Evolutionary conservation across 2,329 filamentous ascomycete species (phyloP).

Genomic region (Beauveria asiatica): DNA sequence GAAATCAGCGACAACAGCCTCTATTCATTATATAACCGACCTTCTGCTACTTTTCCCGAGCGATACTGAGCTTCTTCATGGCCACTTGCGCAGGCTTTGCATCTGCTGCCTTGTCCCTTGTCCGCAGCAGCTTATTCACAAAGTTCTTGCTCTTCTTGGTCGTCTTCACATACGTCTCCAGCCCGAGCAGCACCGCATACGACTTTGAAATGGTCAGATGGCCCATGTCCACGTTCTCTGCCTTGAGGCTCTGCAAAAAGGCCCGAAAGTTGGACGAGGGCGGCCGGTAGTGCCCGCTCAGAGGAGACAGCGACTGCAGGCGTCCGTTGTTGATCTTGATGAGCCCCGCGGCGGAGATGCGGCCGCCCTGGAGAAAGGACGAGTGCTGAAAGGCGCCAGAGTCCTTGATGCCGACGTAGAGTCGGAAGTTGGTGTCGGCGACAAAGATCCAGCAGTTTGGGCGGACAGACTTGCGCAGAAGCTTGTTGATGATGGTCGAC

Average conservation of each 20-base stretch:
- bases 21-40: background rate
- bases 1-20: too few relatives aligned
- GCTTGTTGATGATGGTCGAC: constrained; percentile 66
- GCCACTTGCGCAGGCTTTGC: constrained; percentile 45
- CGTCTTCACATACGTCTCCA: constrained; percentile 70
- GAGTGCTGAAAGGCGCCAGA: constrained; percentile 85
- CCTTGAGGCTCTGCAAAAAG: constrained; percentile 66
- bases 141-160: constrained; percentile 54
- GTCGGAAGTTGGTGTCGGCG: constrained; percentile 71
- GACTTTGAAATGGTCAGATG: constrained; percentile 71
- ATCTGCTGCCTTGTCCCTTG: constrained; percentile 49
- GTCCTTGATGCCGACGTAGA: constrained; percentile 87
- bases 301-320: constrained; percentile 61
- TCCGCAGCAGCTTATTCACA: constrained; percentile 39
- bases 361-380: constrained; percentile 75
- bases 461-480: constrained; percentile 69
- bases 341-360: constrained; percentile 73
- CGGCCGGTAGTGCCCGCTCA: constrained; percentile 77
- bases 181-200: constrained; percentile 72
- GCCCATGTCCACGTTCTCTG: constrained; percentile 69
- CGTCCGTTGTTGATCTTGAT: constrained; percentile 80
- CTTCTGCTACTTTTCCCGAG: background rate
- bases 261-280: constrained; percentile 75
- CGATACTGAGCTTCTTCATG: constrained; percentile 25
- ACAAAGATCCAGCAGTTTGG: constrained; percentile 95